phyloP scores from a whole-genome alignment of 441 rosid species.

The Theobroma grandiflorum region DNA sequence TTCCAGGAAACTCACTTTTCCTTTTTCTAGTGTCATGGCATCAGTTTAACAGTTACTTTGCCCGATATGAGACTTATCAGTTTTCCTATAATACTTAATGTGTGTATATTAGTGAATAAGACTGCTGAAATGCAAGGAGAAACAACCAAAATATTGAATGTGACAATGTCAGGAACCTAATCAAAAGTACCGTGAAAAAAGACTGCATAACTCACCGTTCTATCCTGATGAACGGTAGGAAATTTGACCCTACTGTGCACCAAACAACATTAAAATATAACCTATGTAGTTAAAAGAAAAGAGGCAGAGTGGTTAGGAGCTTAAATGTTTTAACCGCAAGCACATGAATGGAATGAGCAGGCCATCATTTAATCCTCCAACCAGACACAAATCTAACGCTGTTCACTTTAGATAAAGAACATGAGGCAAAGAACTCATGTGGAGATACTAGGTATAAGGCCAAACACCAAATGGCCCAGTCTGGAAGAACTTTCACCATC shows the following conservation, averaged over 20 bases:
- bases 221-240: not conserved
- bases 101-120: too few relatives aligned
- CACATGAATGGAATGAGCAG: conserved; percentile 53
- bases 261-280: conserved; percentile 19
- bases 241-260: conserved; percentile 4
- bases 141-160: not conserved
- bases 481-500: conserved; percentile 23
- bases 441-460: conserved; percentile 35
- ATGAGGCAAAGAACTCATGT: conserved; percentile 50
- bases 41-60: not conserved
- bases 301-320: conserved; percentile 2
- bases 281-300: conserved; percentile 4
- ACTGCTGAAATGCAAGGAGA: too few relatives aligned
- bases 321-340: conserved; percentile 45
- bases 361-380: conserved; percentile 34
- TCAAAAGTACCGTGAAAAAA: not conserved
- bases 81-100: not conserved
- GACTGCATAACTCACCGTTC: not conserved
- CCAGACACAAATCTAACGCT: conserved; percentile 20
- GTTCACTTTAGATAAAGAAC: conserved; percentile 45
- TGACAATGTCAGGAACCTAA: too few relatives aligned
- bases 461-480: conserved; percentile 33
- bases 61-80: not conserved
- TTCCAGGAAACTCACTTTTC: not conserved
- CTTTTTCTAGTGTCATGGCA: not conserved